phyloP scores from a whole-genome alignment of 495 filamentous ascomycete species.

The Annulohypoxylon maeteangense region DNA sequence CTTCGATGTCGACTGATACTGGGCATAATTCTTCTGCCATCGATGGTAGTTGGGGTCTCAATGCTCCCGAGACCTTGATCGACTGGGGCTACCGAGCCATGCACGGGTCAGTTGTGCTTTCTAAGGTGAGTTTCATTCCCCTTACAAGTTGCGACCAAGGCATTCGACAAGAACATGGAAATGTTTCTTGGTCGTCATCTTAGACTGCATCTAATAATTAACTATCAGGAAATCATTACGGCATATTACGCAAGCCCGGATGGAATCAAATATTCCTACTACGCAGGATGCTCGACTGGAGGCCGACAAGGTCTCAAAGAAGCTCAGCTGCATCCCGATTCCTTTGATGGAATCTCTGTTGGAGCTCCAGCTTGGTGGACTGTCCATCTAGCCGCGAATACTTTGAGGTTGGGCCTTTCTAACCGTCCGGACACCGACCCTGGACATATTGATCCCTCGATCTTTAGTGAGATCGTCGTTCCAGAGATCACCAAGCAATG shows the following conservation, averaged over 20 bases:
- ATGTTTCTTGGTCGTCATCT: not conserved
- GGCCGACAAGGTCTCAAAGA: slow-evolving; percentile 67
- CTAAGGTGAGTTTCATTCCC: slow-evolving; percentile 47
- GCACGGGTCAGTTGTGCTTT: slow-evolving; percentile 59
- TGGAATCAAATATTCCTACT: slow-evolving; percentile 61
- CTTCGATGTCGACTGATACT: slow-evolving; percentile 64
- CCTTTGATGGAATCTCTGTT: slow-evolving; percentile 73
- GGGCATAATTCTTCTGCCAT: slow-evolving; percentile 59
- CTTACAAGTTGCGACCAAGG: not conserved
- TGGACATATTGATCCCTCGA: slow-evolving; percentile 60
- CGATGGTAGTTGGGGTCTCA: slow-evolving; percentile 60
- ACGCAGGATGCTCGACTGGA: slow-evolving; percentile 65
- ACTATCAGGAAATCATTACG: slow-evolving; percentile 44
- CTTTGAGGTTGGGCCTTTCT: slow-evolving; percentile 49
- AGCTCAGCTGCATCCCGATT: slow-evolving; percentile 62
- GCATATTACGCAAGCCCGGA: slow-evolving; percentile 56
- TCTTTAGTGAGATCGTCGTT: slow-evolving; percentile 63
- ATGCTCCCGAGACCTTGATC: slow-evolving; percentile 52
- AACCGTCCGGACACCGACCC: slow-evolving; percentile 54
- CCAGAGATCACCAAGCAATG: slow-evolving; percentile 72
- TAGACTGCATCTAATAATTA: not conserved
- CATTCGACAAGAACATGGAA: too few relatives aligned
- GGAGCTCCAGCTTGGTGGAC: slow-evolving; percentile 51
- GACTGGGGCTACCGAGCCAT: slow-evolving; percentile 64
- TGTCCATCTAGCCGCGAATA: slow-evolving; percentile 59